Base-by-base conservation (phyloP, 2,329 filamentous ascomycete genomes). In the Colletotrichum chlorophyti region DNA sequence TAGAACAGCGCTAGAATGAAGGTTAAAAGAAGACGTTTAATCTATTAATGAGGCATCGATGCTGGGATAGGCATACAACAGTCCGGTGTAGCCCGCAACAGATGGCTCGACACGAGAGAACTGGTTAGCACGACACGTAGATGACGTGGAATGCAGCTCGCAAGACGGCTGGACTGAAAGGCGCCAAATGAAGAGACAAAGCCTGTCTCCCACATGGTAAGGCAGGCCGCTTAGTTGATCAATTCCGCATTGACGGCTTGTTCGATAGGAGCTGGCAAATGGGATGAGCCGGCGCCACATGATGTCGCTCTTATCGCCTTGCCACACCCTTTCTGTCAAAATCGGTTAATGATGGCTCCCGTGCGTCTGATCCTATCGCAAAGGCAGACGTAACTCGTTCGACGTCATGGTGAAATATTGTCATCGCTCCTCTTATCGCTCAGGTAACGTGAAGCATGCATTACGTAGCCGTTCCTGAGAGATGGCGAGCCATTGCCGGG, bases 1-100 rank as follows among this genome's bases (percentile, higher is more conserved):
- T 48, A 17, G 55, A 59, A 54, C 21, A 26, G 19, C 55, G 50
- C 55, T 59, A 59, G 55, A 59, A n/a, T n/a, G n/a, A n/a, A 59
- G 42, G 14, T 21, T 19, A 29, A 32, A 48, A 24, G 55, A 59
- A 59, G 35, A 42, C 12, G 31, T 46, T 32, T 45, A 21, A 47
- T 45, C 29, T 45, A 17, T 12, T 31, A 19, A n/a, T 11, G 41
- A 47, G 23, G 48, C 32, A 21, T 15, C 23, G 35, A 29, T 29
- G 37, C 37, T 26, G 42, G 41, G 50, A 35, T 54, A 14, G 24
- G 55, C 50, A 49, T 49, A 50, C 37, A n/a, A n/a, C n/a, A n/a
- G n/a, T n/a, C n/a, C n/a, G n/a, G n/a, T n/a, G n/a, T n/a, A n/a
- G n/a, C n/a, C n/a, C n/a, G n/a, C n/a, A n/a, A n/a, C n/a, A n/a